Conservation (phyloP, 768 basidiomycete species). For the Pleurotus djamor region DNA sequence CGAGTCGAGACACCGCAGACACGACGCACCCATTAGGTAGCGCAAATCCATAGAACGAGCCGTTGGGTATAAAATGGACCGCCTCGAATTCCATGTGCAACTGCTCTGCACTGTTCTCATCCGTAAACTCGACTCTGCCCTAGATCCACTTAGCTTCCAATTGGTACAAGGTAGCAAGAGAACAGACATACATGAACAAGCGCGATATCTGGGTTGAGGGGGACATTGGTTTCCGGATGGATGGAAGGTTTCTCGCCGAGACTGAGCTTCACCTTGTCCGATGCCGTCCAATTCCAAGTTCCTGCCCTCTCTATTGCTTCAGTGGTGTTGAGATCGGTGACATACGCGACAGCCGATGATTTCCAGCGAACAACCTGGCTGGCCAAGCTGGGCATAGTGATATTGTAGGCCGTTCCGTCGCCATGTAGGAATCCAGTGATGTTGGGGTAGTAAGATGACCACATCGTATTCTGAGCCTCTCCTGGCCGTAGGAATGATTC, state of each 20-base stretch:
- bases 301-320: slow-evolving; percentile 45
- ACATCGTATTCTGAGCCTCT: slow-evolving; percentile 36
- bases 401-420: slow-evolving; percentile 58
- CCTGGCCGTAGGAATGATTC: slow-evolving; percentile 46
- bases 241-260: slow-evolving; percentile 57
- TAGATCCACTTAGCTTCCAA: slow-evolving; percentile 18
- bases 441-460: slow-evolving; percentile 68
- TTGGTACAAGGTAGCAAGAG: slow-evolving; percentile 2
- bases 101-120: slow-evolving; percentile 49
- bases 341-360: slow-evolving; percentile 44
- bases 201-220: slow-evolving; percentile 43
- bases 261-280: slow-evolving; percentile 63
- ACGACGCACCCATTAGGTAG: slow-evolving; percentile 54
- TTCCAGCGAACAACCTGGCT: slow-evolving; percentile 41
- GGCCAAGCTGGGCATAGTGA: slow-evolving; percentile 45
- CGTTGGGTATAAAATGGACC: slow-evolving; percentile 70
- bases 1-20: background rate
- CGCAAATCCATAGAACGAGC: slow-evolving; percentile 76
- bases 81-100: slow-evolving; percentile 74
- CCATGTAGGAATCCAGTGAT: slow-evolving; percentile 80
- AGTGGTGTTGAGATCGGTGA: slow-evolving; percentile 50
- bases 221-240: slow-evolving; percentile 24
- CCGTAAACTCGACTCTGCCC: slow-evolving; percentile 73
- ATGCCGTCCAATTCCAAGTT: slow-evolving; percentile 70
- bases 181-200: slow-evolving; percentile 61